Conservation (phyloP, 2,329 filamentous ascomycete genomes). For the Amauroascus niger region DNA sequence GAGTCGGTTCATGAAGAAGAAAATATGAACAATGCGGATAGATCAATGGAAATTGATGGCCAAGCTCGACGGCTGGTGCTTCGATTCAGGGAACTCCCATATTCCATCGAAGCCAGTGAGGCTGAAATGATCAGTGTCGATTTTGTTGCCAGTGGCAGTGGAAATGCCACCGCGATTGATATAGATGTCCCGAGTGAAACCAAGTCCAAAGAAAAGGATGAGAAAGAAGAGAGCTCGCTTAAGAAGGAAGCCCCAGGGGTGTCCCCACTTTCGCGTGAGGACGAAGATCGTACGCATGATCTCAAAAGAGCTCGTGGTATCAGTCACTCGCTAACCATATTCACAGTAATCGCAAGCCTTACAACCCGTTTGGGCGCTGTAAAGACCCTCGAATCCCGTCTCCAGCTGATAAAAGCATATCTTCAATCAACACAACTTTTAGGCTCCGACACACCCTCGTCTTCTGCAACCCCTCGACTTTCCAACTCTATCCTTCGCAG, state of each 20-base stretch:
- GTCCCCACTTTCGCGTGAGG: constrained; percentile 45
- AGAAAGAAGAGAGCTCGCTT: constrained; percentile 23
- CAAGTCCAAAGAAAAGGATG: constrained; percentile 20
- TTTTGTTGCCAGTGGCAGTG: constrained; percentile 76
- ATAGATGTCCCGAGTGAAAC: constrained; percentile 14
- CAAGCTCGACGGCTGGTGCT: constrained; percentile 44
- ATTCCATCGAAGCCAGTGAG: constrained; percentile 84
- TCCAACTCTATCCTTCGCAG: constrained; percentile 71
- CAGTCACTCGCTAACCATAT: constrained; percentile 4
- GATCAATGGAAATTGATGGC: constrained; percentile 66
- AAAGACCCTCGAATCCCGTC: constrained; percentile 76
- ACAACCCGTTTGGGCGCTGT: constrained; percentile 86
- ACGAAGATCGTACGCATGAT: constrained; percentile 49
- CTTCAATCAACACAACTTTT: constrained; percentile 60
- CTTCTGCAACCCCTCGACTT: constrained; percentile 26
- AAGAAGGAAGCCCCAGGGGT: constrained; percentile 21
- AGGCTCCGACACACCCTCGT: constrained; percentile 40
- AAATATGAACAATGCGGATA: constrained; percentile 45
- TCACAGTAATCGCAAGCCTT: constrained; percentile 52
- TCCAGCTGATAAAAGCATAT: constrained; percentile 65
- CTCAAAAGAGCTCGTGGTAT: background rate
- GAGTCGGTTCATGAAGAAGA: constrained; percentile 74
- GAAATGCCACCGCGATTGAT: constrained; percentile 60
- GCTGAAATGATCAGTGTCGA: constrained; percentile 97
- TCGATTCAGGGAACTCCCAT: constrained; percentile 73